A percentile compares a stretch with the other conserved stretches of the same genome.
Conservation (phyloP, 75 land plant genomes). For the Cryptomeria japonica region DNA sequence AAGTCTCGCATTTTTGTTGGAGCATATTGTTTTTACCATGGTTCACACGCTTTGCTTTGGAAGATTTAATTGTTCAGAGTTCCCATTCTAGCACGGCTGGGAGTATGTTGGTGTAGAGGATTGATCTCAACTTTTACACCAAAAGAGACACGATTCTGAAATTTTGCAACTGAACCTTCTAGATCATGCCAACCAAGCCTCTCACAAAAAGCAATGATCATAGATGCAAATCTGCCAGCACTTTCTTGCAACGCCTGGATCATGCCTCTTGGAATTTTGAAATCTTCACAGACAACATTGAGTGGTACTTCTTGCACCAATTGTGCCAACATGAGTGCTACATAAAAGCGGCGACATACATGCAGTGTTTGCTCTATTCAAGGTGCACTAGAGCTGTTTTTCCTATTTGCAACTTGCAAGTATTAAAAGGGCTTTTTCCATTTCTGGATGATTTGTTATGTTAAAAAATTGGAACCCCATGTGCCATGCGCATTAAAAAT, state of each 20-base stretch:
- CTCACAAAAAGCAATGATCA: constrained; percentile 93
- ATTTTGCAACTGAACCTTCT: constrained; percentile 91
- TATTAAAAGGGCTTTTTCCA: constrained; percentile 37
- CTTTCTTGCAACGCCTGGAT: constrained; percentile 95
- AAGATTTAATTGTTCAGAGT: too few relatives aligned
- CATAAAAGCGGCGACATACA: constrained; percentile 89
- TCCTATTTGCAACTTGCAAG: constrained; percentile 8
- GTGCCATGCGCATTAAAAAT: constrained; percentile 98
- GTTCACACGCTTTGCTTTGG: too few relatives aligned
- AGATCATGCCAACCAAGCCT: constrained; percentile 97
- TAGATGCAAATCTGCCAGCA: constrained; percentile 97
- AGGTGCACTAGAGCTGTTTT: constrained; percentile 17
- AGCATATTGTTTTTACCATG: too few relatives aligned
- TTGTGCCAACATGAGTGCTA: constrained; percentile 83
- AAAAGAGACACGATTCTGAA: constrained; percentile 96
- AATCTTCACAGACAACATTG: constrained; percentile 84
- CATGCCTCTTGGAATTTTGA: constrained; percentile 96
- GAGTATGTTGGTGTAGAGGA: too few relatives aligned
- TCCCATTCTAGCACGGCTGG: too few relatives aligned
- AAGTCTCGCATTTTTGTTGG: too few relatives aligned
- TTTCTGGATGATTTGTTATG: constrained; percentile 38
- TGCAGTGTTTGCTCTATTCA: constrained; percentile 67
- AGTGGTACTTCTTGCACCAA: constrained; percentile 95
- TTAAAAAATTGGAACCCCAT: constrained; percentile 81
- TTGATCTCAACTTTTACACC: constrained; percentile 97